phyloP scores from a whole-genome alignment of 805 yeast species.

The Kodamaea kakaduensis region DNA sequence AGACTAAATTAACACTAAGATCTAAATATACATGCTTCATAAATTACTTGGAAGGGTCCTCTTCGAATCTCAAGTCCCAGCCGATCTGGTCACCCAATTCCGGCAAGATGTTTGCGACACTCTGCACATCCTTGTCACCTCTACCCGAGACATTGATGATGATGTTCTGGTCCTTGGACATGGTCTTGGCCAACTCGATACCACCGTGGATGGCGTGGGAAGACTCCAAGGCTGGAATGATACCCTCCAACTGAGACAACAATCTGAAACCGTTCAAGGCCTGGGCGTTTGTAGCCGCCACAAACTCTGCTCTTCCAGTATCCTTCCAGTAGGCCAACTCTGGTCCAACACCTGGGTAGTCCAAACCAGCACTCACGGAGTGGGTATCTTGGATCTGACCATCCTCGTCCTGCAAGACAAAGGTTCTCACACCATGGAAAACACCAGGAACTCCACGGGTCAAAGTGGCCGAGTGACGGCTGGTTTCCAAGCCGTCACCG shows the following conservation, averaged over 20 bases:
- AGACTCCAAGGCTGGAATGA: constrained; percentile 96
- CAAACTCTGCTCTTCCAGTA: constrained; percentile 85
- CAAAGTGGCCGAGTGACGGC: constrained; percentile 89
- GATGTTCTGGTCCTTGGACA: constrained; percentile 74
- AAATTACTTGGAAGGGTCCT: constrained; percentile 35
- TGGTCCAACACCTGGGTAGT: constrained; percentile 99
- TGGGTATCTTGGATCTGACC: constrained; percentile 98
- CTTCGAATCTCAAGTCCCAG: constrained; percentile 92
- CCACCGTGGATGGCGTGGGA: constrained; percentile 96
- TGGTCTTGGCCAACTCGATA: constrained; percentile 74
- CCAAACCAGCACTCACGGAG: constrained; percentile 97
- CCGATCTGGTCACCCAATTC: constrained; percentile 83
- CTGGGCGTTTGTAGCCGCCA: constrained; percentile 93
- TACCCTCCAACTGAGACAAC: constrained; percentile 92
- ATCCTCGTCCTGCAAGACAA: constrained; percentile 82
- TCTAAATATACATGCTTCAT: not conserved
- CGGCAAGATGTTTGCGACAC: constrained; percentile 93
- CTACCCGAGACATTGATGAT: constrained; percentile 94
- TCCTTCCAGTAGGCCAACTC: constrained; percentile 94
- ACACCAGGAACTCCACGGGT: constrained; percentile 97
- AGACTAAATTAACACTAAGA: not conserved
- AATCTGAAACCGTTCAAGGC: constrained; percentile 88
- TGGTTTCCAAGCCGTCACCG: constrained; percentile 91
- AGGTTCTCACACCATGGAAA: constrained; percentile 95
- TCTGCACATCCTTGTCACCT: constrained; percentile 98